Conservation (phyloP, 495 filamentous ascomycete genomes). For the Penicillium canariense region DNA sequence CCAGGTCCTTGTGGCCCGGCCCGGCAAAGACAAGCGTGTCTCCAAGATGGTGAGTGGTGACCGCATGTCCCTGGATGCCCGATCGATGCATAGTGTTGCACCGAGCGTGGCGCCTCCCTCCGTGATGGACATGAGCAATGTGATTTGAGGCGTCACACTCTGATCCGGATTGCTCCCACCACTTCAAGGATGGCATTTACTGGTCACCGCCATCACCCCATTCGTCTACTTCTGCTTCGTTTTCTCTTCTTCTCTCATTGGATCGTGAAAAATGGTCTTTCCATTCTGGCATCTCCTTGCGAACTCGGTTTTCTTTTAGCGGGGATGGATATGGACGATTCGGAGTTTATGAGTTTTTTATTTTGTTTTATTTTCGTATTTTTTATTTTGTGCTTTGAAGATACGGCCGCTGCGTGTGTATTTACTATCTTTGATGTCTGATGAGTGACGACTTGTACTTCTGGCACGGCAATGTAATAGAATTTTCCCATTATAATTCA, state of each 20-base stretch:
- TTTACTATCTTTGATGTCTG: slow-evolving; percentile 32
- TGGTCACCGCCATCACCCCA: neutral
- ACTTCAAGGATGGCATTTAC: neutral
- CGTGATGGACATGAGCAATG: slow-evolving; percentile 50
- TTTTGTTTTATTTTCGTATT: slow-evolving; percentile 17
- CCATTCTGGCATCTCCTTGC: slow-evolving; percentile 13
- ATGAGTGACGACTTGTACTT: slow-evolving; percentile 32
- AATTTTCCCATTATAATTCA: slow-evolving; percentile 6
- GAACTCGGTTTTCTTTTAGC: slow-evolving; percentile 2
- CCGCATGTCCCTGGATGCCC: slow-evolving; percentile 44
- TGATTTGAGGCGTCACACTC: slow-evolving; percentile 51
- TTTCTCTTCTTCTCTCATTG: slow-evolving; percentile 4
- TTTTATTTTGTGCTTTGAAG: slow-evolving; percentile 16
- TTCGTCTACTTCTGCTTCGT: slow-evolving; percentile 12
- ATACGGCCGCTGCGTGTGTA: slow-evolving; percentile 26
- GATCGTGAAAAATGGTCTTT: slow-evolving; percentile 12
- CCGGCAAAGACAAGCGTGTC: slow-evolving; percentile 43
- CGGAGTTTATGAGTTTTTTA: slow-evolving; percentile 22
- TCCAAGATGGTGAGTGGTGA: slow-evolving; percentile 44
- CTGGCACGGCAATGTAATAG: slow-evolving; percentile 29
- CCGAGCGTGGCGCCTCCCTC: slow-evolving; percentile 43
- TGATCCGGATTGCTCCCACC: slow-evolving; percentile 20
- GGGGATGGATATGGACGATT: slow-evolving; percentile 13
- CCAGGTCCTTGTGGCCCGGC: slow-evolving; percentile 73
- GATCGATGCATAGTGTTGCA: slow-evolving; percentile 46